phyloP scores from a whole-genome alignment of 2,329 filamentous ascomycete genomes.

The Cladosporium sp. region DNA sequence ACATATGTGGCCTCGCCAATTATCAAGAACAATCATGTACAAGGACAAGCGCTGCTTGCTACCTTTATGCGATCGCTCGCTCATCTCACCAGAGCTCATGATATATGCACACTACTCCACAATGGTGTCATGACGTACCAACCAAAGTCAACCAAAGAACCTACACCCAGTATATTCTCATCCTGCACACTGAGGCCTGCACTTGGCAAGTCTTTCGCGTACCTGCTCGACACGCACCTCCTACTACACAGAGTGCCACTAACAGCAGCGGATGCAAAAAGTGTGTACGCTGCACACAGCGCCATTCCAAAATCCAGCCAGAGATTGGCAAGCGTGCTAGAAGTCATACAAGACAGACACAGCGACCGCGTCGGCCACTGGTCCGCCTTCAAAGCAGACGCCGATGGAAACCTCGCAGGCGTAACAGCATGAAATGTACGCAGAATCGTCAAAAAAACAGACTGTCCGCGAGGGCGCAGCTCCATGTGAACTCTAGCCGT shows the following conservation, averaged over 20 bases:
- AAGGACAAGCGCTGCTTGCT: slow-evolving; percentile 44
- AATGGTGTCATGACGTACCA: slow-evolving; percentile 35
- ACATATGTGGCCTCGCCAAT: slow-evolving; percentile 30
- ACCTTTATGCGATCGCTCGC: slow-evolving; percentile 44
- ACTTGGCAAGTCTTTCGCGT: slow-evolving; percentile 39
- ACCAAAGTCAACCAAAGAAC: slow-evolving; percentile 21
- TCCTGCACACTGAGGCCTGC: slow-evolving; percentile 40
- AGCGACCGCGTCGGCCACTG: slow-evolving; percentile 42
- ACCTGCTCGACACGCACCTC: slow-evolving; percentile 43
- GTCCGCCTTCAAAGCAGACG: slow-evolving; percentile 31
- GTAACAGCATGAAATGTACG: slow-evolving; percentile 14
- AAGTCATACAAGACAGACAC: slow-evolving; percentile 46
- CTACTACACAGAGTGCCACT: slow-evolving; percentile 43
- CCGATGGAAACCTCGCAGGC: slow-evolving; percentile 24
- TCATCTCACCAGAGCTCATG: slow-evolving; percentile 40
- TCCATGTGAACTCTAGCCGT: slow-evolving; percentile 18
- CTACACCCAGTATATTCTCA: slow-evolving; percentile 43
- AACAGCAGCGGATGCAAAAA: slow-evolving; percentile 37
- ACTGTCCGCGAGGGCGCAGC: slow-evolving; percentile 17
- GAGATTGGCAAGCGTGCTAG: slow-evolving; percentile 41
- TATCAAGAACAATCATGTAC: slow-evolving; percentile 31
- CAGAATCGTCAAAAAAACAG: slow-evolving; percentile 6
- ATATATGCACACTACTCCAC: slow-evolving; percentile 43
- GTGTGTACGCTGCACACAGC: slow-evolving; percentile 29
- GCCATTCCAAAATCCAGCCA: slow-evolving; percentile 10